phyloP scores from a whole-genome alignment of 108 stramenopile genomes.

The Mediolabrus comicus region DNA sequence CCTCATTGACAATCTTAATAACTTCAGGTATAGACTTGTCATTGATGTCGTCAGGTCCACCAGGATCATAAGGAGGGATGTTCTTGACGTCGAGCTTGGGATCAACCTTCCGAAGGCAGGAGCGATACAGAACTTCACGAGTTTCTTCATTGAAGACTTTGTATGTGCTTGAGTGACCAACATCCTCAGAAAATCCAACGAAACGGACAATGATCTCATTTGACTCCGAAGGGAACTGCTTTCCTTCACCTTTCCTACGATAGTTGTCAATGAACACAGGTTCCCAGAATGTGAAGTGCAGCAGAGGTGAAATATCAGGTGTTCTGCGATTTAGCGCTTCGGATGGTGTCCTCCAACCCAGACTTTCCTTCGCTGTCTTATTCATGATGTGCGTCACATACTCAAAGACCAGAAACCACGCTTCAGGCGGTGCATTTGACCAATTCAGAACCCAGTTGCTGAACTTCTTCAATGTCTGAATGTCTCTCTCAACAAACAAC shows the following conservation, averaged over 20 bases:
- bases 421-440: neutral
- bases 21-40: neutral
- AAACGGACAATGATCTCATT: too few relatives aligned
- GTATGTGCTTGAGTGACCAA: conserved; percentile 35
- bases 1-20: too few relatives aligned
- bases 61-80: conserved; percentile 4
- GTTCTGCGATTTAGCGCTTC: neutral
- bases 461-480: neutral
- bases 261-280: neutral
- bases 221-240: too few relatives aligned
- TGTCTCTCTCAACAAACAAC: neutral
- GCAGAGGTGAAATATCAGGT: neutral
- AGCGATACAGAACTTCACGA: conserved; percentile 12
- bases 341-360: neutral
- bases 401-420: neutral
- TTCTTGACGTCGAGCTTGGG: neutral
- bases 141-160: conserved; percentile 22
- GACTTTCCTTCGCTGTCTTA: neutral
- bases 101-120: conserved; percentile 26
- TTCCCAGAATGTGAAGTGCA: neutral
- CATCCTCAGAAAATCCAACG: conserved; percentile 30
- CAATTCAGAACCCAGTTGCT: neutral
- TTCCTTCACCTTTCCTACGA: too few relatives aligned
- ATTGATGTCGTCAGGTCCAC: neutral
- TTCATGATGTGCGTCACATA: neutral